phyloP scores from a whole-genome alignment of 345 rosid genomes.

The Garcia nutans region DNA sequence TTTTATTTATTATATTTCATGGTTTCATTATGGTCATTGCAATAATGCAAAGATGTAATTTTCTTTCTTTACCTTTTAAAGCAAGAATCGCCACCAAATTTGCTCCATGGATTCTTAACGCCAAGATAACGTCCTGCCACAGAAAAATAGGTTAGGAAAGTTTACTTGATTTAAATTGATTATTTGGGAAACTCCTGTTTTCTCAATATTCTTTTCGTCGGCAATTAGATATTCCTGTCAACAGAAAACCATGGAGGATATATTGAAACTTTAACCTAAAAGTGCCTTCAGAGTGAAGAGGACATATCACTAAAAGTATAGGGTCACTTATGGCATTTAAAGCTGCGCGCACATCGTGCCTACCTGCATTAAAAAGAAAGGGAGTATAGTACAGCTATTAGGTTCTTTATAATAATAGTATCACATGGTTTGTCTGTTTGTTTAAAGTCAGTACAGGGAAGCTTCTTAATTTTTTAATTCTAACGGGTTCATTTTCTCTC shows the following conservation, averaged over 20 bases:
- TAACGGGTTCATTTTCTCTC: constrained; percentile 4
- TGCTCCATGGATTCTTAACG: not conserved
- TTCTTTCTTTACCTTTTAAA: not conserved
- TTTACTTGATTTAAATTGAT: too few relatives aligned
- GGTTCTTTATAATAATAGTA: constrained; percentile 4
- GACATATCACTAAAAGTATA: constrained; percentile 2
- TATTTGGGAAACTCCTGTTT: not conserved
- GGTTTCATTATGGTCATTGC: not conserved
- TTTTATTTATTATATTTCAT: not conserved
- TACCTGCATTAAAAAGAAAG: constrained; percentile 57
- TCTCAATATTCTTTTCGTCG: constrained; percentile 9
- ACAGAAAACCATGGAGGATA: not conserved
- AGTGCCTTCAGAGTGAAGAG: not conserved
- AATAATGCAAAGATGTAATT: too few relatives aligned
- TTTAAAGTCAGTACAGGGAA: not conserved
- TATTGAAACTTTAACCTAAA: constrained; percentile 3
- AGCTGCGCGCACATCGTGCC: constrained; percentile 42
- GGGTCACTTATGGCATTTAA: constrained; percentile 28
- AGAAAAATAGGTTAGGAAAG: too few relatives aligned
- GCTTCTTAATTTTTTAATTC: constrained; percentile 15
- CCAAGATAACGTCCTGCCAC: not conserved
- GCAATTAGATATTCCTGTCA: not conserved
- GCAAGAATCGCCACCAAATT: not conserved
- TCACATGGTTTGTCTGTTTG: constrained; percentile 6
- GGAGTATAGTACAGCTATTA: constrained; percentile 25